A percentile compares a stretch with the other conserved stretches of the same genome.
phyloP scores from a whole-genome alignment of 2,329 filamentous ascomycete genomes.

The Aspergillus pseudoviridinutans region DNA sequence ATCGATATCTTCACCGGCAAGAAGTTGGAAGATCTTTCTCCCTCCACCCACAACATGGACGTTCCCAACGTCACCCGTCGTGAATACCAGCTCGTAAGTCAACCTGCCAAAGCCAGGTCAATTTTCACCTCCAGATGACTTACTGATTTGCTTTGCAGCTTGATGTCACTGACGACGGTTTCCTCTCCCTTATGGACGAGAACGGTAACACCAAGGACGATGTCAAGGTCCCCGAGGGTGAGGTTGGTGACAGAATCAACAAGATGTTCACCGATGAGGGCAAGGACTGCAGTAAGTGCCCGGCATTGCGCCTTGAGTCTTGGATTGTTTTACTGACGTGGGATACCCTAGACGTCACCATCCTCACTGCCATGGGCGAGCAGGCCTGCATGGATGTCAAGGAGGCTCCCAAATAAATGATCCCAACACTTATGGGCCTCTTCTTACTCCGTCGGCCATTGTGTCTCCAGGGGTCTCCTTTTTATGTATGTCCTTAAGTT shows the following conservation, averaged over 20 bases:
- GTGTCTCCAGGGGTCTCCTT: constrained; percentile 23
- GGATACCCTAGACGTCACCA: constrained; percentile 66
- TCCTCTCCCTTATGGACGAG: constrained; percentile 89
- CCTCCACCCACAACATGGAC: constrained; percentile 84
- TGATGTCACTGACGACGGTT: constrained; percentile 89
- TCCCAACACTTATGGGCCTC: constrained; percentile 17
- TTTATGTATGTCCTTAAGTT: constrained; percentile 24
- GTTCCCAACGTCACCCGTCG: constrained; percentile 87
- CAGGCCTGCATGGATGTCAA: constrained; percentile 89
- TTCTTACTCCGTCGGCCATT: constrained; percentile 28
- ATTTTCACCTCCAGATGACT: not conserved
- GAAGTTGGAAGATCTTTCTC: constrained; percentile 98
- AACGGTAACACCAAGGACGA: constrained; percentile 88
- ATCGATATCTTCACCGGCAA: constrained; percentile 99
- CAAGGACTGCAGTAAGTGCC: constrained; percentile 84
- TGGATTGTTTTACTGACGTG: not conserved
- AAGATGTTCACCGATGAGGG: constrained; percentile 76
- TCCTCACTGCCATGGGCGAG: constrained; percentile 95
- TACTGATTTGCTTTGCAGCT: constrained; percentile 53
- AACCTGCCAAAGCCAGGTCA: not conserved
- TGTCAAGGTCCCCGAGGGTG: constrained; percentile 86
- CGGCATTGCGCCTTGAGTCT: not conserved
- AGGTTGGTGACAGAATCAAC: constrained; percentile 80
- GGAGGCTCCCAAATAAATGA: constrained; percentile 62
- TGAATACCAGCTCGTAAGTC: constrained; percentile 91